Percentiles rank a stretch among this genome's conserved stretches.
Conservation (phyloP, 148 eudicot genomes). For the Spergularia bocconei region DNA sequence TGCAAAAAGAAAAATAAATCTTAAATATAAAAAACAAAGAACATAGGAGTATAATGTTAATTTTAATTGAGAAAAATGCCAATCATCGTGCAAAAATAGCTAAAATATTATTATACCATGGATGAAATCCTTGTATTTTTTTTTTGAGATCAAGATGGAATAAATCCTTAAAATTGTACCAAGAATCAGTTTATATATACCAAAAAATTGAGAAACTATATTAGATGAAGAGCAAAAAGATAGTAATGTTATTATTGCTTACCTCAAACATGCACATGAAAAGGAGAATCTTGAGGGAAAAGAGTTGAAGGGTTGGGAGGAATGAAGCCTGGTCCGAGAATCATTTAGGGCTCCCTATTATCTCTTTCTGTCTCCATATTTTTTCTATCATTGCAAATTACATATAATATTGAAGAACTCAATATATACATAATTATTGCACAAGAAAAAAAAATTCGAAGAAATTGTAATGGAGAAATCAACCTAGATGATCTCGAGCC, state of each 20-base stretch:
- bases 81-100: too few species aligned
- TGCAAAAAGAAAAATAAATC: neutral
- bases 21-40: neutral
- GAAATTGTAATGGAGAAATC: neutral
- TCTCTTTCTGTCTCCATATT: neutral
- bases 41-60: too few species aligned
- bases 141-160: too few species aligned
- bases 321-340: constrained; percentile 53
- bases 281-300: neutral
- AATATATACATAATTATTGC: neutral
- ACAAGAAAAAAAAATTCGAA: neutral
- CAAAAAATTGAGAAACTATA: too few species aligned
- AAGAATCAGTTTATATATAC: too few species aligned
- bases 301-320: constrained; percentile 34
- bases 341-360: constrained; percentile 28
- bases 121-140: too few species aligned
- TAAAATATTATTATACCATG: too few species aligned
- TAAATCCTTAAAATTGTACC: too few species aligned
- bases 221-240: too few species aligned
- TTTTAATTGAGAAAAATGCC: too few species aligned
- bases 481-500: constrained; percentile 47
- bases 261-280: neutral
- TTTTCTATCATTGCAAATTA: constrained; percentile 1
- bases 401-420: neutral
- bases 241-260: too few species aligned